Base-by-base conservation (phyloP, 768 basidiomycete genomes). In the Russula dissimulans region DNA sequence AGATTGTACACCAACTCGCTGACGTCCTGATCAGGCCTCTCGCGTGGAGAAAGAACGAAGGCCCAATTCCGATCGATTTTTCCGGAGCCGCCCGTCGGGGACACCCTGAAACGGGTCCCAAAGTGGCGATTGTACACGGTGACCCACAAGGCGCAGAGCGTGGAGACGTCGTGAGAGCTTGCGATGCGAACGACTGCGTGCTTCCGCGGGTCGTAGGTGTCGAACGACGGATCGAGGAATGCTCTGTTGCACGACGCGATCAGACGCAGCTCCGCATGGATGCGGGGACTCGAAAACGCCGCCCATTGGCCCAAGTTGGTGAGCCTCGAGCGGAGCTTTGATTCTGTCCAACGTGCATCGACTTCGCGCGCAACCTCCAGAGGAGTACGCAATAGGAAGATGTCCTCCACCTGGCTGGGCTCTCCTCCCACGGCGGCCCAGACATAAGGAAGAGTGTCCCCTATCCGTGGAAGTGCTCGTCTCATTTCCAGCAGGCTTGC, bases 91-190 rank as follows among this genome's bases (percentile, higher is more conserved):
- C 61, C 61, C 18, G 44, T n/a, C 17, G 61, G 61, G 34, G 18
- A 54, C 45, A 62, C 61, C 56, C 53, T 62, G 56, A 57, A 62
- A 31, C 61, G 61, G 2, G 56, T 48, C 39, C 61, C 56, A n/a
- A 57, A 62, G 17, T 57, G 44, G n/a, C 51, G 61, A 31, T 62
- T 62, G 61, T 57, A 57, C 41, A 49, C 56, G 50, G 56, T 52
- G 45, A 62, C 56, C 61, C 61, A 62, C n/a, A 62, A 5, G 7
- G 61, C 61, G 34, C 61, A 62, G 14, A 62, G 61, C 41, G 61
- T 43, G 51, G 50, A 53, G 46, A 62, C 51, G 46, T 62, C 61
- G 56, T 62, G 61, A 15, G 61, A 62, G 41, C 61, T 62, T 32
- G 50, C 61, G 26, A 62, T 62, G 14, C 56, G 61, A 7, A 62